These are phyloP conservation scores for Paramecium octaurelia DNA, from an alignment of 73 alveolate species.

Conservation along the genomic window DNA sequence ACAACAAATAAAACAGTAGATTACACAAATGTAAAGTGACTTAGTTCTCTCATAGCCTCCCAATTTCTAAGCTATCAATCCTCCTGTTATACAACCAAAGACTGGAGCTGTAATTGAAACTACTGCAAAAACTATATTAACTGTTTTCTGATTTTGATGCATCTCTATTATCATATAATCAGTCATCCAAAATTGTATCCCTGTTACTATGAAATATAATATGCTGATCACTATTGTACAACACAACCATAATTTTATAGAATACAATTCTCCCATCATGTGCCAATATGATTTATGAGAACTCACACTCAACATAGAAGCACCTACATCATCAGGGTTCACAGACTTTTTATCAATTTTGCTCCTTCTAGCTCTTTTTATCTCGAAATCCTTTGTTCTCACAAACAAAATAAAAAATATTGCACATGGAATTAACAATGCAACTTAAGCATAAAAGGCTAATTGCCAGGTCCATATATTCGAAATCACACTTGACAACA, in stretches of 20 bases:
- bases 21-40: constrained; percentile 72
- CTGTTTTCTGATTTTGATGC: constrained; percentile 66
- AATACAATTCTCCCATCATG: not conserved
- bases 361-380: not conserved
- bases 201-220: constrained; percentile 87
- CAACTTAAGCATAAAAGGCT: not conserved
- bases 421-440: not conserved
- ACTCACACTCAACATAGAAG: not conserved
- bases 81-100: constrained; percentile 83
- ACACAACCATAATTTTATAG: constrained; percentile 51
- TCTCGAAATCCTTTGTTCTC: constrained; percentile 25
- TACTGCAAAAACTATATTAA: constrained; percentile 73
- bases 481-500: constrained; percentile 38
- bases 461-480: constrained; percentile 14
- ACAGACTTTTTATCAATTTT: not conserved
- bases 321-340: not conserved
- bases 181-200: constrained; percentile 94
- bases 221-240: constrained; percentile 75
- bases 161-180: constrained; percentile 85
- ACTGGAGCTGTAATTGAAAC: constrained; percentile 89
- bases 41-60: constrained; percentile 91
- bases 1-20: constrained; percentile 68
- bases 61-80: constrained; percentile 67
- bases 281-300: not conserved
- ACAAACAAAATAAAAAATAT: not conserved